A percentile compares a stretch with the other conserved stretches of the same genome.
These are phyloP conservation scores for Neofusicoccum laricinum DNA, from an alignment of 2,329 filamentous ascomycete species.

Conservation along the genomic window DNA sequence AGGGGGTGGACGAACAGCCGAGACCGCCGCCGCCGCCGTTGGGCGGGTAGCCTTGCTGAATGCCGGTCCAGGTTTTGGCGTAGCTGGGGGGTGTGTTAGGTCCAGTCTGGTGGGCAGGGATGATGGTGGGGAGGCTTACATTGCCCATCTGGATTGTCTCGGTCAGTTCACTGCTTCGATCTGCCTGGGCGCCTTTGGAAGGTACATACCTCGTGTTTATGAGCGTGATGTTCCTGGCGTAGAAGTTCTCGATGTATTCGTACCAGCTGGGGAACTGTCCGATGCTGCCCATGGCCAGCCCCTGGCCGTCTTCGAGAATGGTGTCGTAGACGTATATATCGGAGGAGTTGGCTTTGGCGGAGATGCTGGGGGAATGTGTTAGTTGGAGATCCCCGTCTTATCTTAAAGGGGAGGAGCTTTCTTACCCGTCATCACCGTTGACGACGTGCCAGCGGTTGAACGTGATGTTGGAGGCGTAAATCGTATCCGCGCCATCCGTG, in stretches of 20 bases:
- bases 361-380: constrained; percentile 53
- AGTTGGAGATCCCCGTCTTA: constrained; percentile 44
- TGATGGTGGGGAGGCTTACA: neutral
- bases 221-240: neutral
- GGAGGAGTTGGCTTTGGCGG: constrained; percentile 55
- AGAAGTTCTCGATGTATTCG: constrained; percentile 46
- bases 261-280: constrained; percentile 51
- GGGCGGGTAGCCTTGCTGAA: constrained; percentile 4
- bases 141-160: neutral
- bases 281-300: constrained; percentile 57
- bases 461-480: constrained; percentile 52
- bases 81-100: neutral
- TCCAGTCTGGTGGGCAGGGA: too few species aligned
- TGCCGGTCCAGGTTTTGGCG: constrained; percentile 8
- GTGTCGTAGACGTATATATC: constrained; percentile 52
- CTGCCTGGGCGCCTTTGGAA: too few species aligned
- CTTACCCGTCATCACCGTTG: constrained; percentile 21
- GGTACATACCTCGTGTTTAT: neutral
- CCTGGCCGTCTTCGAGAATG: constrained; percentile 49
- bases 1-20: neutral
- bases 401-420: neutral
- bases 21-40: constrained; percentile 8
- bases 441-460: constrained; percentile 24
- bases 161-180: neutral
- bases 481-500: constrained; percentile 54